These are phyloP conservation scores for Emiliania huxleyi DNA, from an alignment of 78 protist genomes.

Conservation along the genomic window DNA sequence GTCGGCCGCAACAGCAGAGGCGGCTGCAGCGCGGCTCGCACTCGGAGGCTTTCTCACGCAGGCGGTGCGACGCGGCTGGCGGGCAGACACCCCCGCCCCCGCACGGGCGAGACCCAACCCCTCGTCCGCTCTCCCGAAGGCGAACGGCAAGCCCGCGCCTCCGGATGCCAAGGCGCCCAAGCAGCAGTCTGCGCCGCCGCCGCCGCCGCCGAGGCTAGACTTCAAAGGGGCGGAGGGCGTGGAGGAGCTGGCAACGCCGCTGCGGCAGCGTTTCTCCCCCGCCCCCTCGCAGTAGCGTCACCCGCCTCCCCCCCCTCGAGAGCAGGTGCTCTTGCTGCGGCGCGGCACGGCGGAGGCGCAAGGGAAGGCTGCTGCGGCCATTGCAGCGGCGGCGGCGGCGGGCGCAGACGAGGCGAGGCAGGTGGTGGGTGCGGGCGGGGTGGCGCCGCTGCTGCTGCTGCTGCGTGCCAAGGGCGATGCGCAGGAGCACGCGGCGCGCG, in stretches of 20 bases:
- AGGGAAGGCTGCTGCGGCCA: background rate
- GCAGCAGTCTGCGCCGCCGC: background rate
- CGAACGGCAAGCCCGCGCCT: too few species aligned
- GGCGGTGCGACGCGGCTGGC: background rate
- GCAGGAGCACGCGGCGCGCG: constrained; percentile 31
- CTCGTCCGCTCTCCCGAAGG: too few species aligned
- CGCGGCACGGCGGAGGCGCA: background rate
- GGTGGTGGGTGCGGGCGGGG: background rate
- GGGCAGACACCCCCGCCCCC: too few species aligned
- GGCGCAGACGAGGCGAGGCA: background rate
- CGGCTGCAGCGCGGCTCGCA: background rate
- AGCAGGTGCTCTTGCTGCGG: background rate
- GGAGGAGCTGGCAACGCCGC: too few species aligned
- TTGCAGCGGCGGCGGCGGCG: background rate
- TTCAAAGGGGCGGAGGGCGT: background rate
- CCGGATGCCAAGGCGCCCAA: background rate
- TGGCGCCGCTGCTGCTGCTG: constrained; percentile 11
- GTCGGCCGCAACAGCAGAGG: background rate
- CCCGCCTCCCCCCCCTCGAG: too few species aligned
- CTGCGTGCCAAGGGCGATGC: background rate
- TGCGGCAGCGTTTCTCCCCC: too few species aligned
- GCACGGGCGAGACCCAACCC: too few species aligned
- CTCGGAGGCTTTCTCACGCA: background rate
- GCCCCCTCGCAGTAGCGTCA: too few species aligned
- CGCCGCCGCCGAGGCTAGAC: background rate